Percentiles rank a stretch among this genome's conserved stretches.
Conservation (phyloP, 2,329 filamentous ascomycete species). For the Volutella citrinella region DNA sequence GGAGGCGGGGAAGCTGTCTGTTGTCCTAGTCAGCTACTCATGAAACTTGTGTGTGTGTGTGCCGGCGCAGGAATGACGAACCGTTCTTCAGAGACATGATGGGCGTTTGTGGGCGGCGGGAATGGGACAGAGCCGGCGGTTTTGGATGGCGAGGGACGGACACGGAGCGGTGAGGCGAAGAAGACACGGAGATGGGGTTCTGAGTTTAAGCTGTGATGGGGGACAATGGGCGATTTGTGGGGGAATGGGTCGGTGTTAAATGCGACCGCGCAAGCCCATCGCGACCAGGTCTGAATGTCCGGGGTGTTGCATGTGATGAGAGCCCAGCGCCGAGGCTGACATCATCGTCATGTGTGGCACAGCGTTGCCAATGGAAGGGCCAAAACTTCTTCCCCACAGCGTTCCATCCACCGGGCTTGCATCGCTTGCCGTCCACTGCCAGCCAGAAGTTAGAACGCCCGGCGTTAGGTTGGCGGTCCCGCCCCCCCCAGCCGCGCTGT, state of each 20-base stretch:
- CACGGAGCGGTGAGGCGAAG: constrained; percentile 2
- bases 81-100: constrained; percentile 73
- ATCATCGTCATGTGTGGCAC: constrained; percentile 17
- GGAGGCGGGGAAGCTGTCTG: constrained; percentile 85
- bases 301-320: constrained; percentile 29
- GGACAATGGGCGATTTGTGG: constrained; percentile 11
- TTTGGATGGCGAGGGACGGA: background rate
- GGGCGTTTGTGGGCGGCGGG: constrained; percentile 14
- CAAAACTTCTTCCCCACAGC: constrained; percentile 14
- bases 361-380: too few species aligned
- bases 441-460: too few species aligned
- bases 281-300: constrained; percentile 3
- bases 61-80: too few species aligned
- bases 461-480: too few species aligned
- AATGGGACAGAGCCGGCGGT: background rate
- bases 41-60: constrained; percentile 2
- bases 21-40: constrained; percentile 4
- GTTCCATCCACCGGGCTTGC: background rate
- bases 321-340: constrained; percentile 27
- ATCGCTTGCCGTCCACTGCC: too few species aligned
- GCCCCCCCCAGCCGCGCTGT: too few species aligned
- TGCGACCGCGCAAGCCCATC: background rate
- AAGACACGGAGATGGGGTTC: constrained; percentile 3
- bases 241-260: constrained; percentile 16
- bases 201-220: constrained; percentile 2